Base-by-base conservation (phyloP, 257 asterid genomes). In the Solanum lignicaule region DNA sequence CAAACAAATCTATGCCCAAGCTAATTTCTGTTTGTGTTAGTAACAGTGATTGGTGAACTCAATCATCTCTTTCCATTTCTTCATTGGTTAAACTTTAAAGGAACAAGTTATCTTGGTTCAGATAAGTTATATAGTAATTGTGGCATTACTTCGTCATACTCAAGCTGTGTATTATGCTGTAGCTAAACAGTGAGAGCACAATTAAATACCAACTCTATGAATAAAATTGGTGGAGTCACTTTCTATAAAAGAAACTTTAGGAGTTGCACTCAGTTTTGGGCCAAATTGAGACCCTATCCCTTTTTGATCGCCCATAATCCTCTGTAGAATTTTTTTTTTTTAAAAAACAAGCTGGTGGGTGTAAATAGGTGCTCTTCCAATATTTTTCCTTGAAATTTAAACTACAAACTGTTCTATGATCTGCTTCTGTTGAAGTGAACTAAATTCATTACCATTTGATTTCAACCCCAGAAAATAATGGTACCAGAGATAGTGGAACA, bases 401-500 rank as follows among this genome's bases (percentile, higher is more conserved):
- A 46, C 38, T 81, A 46, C 29, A 46, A 81, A 81, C 39, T 46
- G 43, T 81, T 81, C 27, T 27, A 31, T 48, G 41, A 65, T 46
- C 29, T 27, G 5, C 41, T 48, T 39, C 39, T 81, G 29, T 48
- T 81, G 29, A 46, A 81, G 68, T 46, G 39, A 81, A 81, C 41
- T 81, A 81, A 81, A 81, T 48, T 43, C 27, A 81, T 38, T 46
- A 46, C 68, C 66, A 48, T 46, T 86, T 86, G 76, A 74, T 74
- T 89, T 86, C 87, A 87, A 85, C 48, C 33, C 84, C 69, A 84
- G 87, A 86, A 72, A 85, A 66, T 41, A n/a, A 65, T 83, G 38
- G 52, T 90, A 74, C 84, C 88, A 83, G 88, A 93, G 98, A 93
- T 88, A 88, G 88, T 89, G 97, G 91, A 90, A 91, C 93, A 29